Evolutionary conservation across 192 early-diverging fungal species (phyloP).

Genomic region (Podila horticola): DNA sequence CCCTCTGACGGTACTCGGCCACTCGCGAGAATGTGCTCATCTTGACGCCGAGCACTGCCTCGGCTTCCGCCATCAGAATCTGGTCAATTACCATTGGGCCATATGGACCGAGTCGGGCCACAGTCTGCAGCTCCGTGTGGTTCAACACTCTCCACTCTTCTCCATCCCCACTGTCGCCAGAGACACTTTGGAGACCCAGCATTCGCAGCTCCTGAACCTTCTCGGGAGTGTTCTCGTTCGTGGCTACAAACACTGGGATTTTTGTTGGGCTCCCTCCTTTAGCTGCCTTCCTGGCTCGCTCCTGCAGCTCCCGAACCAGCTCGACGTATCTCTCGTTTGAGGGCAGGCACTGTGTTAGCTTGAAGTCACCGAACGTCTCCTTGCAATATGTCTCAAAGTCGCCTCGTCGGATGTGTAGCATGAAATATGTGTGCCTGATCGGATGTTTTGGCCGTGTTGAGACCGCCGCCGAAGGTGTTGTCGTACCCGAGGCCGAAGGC

Average conservation of each 20-base stretch:
- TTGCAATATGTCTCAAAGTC: conserved; percentile 14
- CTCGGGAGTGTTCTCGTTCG: conserved; percentile 4
- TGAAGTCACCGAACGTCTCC: not conserved
- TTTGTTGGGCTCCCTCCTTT: not conserved
- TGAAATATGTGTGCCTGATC: conserved; percentile 8
- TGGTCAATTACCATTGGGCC: conserved; percentile 6
- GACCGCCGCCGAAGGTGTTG: not conserved
- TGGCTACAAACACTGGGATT: conserved; percentile 10
- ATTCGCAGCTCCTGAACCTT: not conserved
- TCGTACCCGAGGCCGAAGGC: not conserved
- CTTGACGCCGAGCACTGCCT: conserved; percentile 8
- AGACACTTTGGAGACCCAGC: not conserved
- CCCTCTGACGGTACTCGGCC: conserved; percentile 7
- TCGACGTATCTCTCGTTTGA: conserved; percentile 1
- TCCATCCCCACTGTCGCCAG: not conserved
- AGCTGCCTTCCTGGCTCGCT: too few relatives aligned
- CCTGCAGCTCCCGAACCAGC: not conserved
- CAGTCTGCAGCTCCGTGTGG: conserved; percentile 3
- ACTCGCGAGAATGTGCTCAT: conserved; percentile 18
- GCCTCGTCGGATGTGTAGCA: conserved; percentile 10
- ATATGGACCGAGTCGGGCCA: conserved; percentile 4
- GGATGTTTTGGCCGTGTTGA: not conserved
- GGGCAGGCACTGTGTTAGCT: not conserved
- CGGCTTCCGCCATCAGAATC: conserved; percentile 4
- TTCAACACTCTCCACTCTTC: conserved; percentile 8